Conservation (phyloP, 352 stramenopile species). For the Globisporangium yorkense region DNA sequence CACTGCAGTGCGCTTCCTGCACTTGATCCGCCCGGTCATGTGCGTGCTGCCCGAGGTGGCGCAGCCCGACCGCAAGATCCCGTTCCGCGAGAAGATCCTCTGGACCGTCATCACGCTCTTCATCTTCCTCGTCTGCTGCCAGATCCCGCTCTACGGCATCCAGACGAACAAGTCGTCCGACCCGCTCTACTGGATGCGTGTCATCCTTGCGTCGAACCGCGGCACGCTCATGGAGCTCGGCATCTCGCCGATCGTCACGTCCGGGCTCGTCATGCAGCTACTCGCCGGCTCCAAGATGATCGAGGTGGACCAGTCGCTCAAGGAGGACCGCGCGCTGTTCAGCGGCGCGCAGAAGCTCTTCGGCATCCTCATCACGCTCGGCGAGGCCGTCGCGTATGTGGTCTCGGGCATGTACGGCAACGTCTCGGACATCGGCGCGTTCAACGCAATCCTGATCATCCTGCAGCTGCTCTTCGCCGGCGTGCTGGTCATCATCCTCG, state of each 20-base stretch:
- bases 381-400: conserved; percentile 98
- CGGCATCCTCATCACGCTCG: conserved; percentile 98
- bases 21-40: conserved; percentile 98
- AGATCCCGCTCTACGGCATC: conserved; percentile 99
- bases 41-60: conserved; percentile 97
- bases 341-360: conserved; percentile 99
- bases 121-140: conserved; percentile 99
- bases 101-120: conserved; percentile 99
- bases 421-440: conserved; percentile 95
- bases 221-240: conserved; percentile 98
- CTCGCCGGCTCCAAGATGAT: conserved; percentile 98
- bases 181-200: conserved; percentile 99
- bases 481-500: conserved; percentile 98
- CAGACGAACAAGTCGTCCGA: conserved; percentile 98
- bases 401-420: conserved; percentile 99
- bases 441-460: conserved; percentile 99
- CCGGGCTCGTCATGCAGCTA: conserved; percentile 99
- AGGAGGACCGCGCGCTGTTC: conserved; percentile 98
- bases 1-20: conserved; percentile 92
- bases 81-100: conserved; percentile 98
- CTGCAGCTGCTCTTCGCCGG: conserved; percentile 97
- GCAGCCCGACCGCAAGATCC: conserved; percentile 95
- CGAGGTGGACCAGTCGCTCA: conserved; percentile 98
- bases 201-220: conserved; percentile 98
- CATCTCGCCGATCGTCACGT: conserved; percentile 99